Percentiles rank a stretch among this genome's conserved stretches.
Evolutionary conservation across 768 basidiomycete species (phyloP).

Genomic region (Phanerodontia chrysosporium): DNA sequence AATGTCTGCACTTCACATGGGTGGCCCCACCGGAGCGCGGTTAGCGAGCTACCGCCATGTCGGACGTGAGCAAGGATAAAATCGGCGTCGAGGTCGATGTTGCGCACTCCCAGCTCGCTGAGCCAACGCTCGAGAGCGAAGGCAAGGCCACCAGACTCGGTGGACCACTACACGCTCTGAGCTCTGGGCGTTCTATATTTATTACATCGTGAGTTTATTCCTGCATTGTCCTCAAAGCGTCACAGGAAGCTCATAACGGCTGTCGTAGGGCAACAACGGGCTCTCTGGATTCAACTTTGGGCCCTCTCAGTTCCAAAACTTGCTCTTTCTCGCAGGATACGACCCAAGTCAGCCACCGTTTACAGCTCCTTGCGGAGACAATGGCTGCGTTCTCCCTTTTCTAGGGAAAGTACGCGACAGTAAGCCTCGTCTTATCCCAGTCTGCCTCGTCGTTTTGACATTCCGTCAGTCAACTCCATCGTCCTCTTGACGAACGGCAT

Average conservation of each 20-base stretch:
- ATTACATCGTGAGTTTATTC: constrained; percentile 23
- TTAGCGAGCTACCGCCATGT: constrained; percentile 2
- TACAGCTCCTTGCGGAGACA: constrained; percentile 41
- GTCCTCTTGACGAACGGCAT: constrained; percentile 77
- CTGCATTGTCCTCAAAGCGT: background rate
- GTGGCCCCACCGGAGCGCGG: background rate
- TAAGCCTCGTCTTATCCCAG: constrained; percentile 27
- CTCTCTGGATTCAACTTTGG: constrained; percentile 69
- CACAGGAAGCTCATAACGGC: background rate
- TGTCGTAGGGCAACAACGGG: constrained; percentile 55
- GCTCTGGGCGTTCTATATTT: constrained; percentile 27
- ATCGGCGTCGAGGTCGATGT: background rate
- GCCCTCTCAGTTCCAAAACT: constrained; percentile 71
- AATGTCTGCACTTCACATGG: background rate
- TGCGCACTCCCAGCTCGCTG: background rate
- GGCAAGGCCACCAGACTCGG: background rate
- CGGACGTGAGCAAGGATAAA: background rate
- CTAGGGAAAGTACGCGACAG: constrained; percentile 58
- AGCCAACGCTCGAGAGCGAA: background rate
- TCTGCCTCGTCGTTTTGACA: background rate
- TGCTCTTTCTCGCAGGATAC: constrained; percentile 69
- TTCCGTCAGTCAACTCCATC: constrained; percentile 61
- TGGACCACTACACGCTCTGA: constrained; percentile 44
- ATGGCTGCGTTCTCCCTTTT: constrained; percentile 63
- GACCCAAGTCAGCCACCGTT: constrained; percentile 60